phyloP scores from a whole-genome alignment of 73 alveolate species.

The Tetrahymena elliotti region DNA sequence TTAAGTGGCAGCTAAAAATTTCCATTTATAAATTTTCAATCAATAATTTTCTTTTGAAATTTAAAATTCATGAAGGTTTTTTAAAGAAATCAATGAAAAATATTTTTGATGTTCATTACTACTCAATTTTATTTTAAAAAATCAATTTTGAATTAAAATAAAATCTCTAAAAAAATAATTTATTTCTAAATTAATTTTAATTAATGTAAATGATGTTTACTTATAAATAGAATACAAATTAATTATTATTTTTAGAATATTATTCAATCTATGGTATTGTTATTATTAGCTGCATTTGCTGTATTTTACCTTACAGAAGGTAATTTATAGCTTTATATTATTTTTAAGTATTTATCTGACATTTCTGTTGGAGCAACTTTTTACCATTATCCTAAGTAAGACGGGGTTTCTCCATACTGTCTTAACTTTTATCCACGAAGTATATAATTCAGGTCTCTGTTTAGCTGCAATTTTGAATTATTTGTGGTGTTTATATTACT shows the following conservation, averaged over 20 bases:
- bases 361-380: constrained; percentile 60
- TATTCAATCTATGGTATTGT: background rate
- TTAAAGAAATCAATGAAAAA: too few species aligned
- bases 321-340: background rate
- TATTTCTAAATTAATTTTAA: too few species aligned
- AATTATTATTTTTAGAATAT: too few species aligned
- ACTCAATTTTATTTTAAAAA: too few species aligned
- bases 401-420: constrained; percentile 83
- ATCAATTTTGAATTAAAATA: too few species aligned
- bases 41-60: too few species aligned
- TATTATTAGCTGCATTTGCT: background rate
- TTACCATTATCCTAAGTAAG: constrained; percentile 72
- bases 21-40: too few species aligned
- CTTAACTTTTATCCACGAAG: constrained; percentile 76
- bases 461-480: constrained; percentile 56
- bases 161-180: too few species aligned
- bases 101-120: too few species aligned
- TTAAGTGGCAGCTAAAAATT: too few species aligned
- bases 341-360: background rate
- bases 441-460: constrained; percentile 82
- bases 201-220: background rate
- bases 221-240: too few species aligned
- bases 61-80: too few species aligned
- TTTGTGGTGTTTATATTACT: constrained; percentile 53
- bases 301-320: background rate